Evolutionary conservation across 2,329 filamentous ascomycete genomes (phyloP), one percentile per base, ranked within the genome.

Genomic region (Venturiaceae sp.): DNA sequence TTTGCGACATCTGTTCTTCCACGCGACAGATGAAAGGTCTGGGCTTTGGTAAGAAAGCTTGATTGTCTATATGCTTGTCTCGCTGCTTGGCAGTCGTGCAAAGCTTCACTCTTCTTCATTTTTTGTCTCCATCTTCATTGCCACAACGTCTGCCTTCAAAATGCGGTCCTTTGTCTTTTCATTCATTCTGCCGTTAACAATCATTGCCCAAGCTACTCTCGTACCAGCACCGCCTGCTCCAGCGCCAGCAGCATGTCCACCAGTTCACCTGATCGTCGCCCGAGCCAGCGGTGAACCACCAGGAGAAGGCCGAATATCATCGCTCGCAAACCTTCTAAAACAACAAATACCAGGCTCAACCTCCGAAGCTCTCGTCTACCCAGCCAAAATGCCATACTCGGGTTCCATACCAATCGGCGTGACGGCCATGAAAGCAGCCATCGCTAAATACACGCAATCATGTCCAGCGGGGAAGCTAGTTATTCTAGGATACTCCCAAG

Each of bases 401-500:
- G 55, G 5, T 59, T 55, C 21, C 46, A 53, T 21, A 34, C 55
- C 34, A 41, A 14, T 50, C 2, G 55, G 58, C 13, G 52, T 54
- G 8, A 28, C 52, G 13, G 33, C 36, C 21, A n/a, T 50, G 14
- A 50, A 50, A 50, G 44, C 44, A n/a, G 44, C 44, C 9, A 50
- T 50, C 21, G 21, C 44, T 11, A n/a, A 26, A 26, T 50, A 50
- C 44, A 50, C 44, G 11, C 44, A 50, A 50, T 26, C 13, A 50
- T 50, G 44, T 23, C 44, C 44, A 36, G 11, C 52, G 36, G 52
- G 30, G 13, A 54, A 54, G 28, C 19, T 73, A 53, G 71, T 69
- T n/a, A 60, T 73, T 21, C 60, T 72, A 58, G 71, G 71, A 2
- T 72, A 72, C 61, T 68, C 65, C 4, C 69, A 71, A 59, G 68